These are phyloP conservation scores for Leptographium procerum DNA, from an alignment of 2,329 filamentous ascomycete genomes.

Conservation along the genomic window DNA sequence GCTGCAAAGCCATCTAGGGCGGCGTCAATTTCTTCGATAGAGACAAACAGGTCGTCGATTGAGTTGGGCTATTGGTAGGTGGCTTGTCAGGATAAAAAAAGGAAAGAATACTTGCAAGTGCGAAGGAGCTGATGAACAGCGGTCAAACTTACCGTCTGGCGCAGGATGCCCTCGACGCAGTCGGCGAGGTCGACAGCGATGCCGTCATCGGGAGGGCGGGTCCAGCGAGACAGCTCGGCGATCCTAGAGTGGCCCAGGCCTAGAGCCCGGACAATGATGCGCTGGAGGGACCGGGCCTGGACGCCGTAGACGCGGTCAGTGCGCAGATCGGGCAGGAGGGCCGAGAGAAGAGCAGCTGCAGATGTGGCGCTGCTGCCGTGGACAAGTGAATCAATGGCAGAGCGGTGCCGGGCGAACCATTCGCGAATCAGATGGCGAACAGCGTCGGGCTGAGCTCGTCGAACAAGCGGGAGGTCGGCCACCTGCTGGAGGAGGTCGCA, in stretches of 20 bases:
- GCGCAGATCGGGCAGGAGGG: conserved; percentile 63
- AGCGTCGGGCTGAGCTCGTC: conserved; percentile 12
- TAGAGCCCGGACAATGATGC: conserved; percentile 57
- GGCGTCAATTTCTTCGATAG: conserved; percentile 61
- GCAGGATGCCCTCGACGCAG: conserved; percentile 56
- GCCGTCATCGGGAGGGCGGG: conserved; percentile 38
- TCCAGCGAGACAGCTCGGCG: conserved; percentile 52
- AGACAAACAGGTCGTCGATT: conserved; percentile 32
- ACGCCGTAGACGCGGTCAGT: conserved; percentile 70
- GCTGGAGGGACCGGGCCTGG: conserved; percentile 48
- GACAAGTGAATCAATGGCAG: conserved; percentile 1
- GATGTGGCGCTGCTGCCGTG: not conserved
- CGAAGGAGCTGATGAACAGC: not conserved
- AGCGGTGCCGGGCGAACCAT: conserved; percentile 61
- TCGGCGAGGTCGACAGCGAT: conserved; percentile 64
- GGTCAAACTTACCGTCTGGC: conserved; percentile 38
- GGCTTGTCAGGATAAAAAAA: conserved; percentile 16
- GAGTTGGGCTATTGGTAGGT: conserved; percentile 31
- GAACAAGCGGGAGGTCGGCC: conserved; percentile 31
- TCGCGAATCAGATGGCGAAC: conserved; percentile 28
- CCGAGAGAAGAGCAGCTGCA: conserved; percentile 55
- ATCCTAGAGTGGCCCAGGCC: conserved; percentile 50
- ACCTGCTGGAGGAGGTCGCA: conserved; percentile 64
- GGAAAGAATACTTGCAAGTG: too few relatives aligned
- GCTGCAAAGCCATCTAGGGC: conserved; percentile 57